phyloP scores from a whole-genome alignment of 441 rosid genomes.

The Capsella rubella region DNA sequence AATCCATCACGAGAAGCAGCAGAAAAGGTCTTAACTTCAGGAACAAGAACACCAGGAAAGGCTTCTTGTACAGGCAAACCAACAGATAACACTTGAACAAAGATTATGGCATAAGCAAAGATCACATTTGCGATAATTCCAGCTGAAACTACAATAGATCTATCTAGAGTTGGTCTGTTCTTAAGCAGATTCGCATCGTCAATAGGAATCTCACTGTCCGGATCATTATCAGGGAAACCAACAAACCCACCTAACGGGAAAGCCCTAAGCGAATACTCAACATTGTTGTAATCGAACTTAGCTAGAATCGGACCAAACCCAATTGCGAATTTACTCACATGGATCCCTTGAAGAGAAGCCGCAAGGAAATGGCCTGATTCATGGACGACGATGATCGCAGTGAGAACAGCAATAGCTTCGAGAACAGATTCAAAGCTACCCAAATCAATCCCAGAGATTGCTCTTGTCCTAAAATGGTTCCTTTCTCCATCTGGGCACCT shows the following conservation, averaged over 20 bases:
- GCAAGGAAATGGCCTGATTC: slow-evolving; percentile 97
- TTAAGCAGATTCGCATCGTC: slow-evolving; percentile 85
- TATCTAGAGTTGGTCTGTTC: slow-evolving; percentile 85
- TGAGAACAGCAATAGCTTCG: slow-evolving; percentile 84
- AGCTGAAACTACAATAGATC: slow-evolving; percentile 85
- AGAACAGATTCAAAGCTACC: slow-evolving; percentile 76
- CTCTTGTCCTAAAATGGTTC: slow-evolving; percentile 55
- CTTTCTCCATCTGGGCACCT: slow-evolving; percentile 43
- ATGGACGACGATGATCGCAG: slow-evolving; percentile 88
- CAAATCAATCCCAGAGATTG: slow-evolving; percentile 71
- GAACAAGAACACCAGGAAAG: slow-evolving; percentile 91
- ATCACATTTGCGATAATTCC: slow-evolving; percentile 89
- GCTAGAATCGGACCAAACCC: slow-evolving; percentile 97
- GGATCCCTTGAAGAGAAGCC: slow-evolving; percentile 92
- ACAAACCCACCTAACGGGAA: slow-evolving; percentile 97
- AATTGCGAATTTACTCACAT: slow-evolving; percentile 88
- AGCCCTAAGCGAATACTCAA: slow-evolving; percentile 91
- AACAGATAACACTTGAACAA: slow-evolving; percentile 76
- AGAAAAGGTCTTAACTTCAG: slow-evolving; percentile 80
- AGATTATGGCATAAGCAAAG: slow-evolving; percentile 80
- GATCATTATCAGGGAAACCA: slow-evolving; percentile 98
- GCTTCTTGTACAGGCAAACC: slow-evolving; percentile 95
- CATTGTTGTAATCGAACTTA: slow-evolving; percentile 79
- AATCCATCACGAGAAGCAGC: slow-evolving; percentile 94
- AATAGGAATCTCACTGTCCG: slow-evolving; percentile 78